Evolutionary conservation across 1,284 basidiomycete species (phyloP).

Genomic region (Amylostereum chailletii): DNA sequence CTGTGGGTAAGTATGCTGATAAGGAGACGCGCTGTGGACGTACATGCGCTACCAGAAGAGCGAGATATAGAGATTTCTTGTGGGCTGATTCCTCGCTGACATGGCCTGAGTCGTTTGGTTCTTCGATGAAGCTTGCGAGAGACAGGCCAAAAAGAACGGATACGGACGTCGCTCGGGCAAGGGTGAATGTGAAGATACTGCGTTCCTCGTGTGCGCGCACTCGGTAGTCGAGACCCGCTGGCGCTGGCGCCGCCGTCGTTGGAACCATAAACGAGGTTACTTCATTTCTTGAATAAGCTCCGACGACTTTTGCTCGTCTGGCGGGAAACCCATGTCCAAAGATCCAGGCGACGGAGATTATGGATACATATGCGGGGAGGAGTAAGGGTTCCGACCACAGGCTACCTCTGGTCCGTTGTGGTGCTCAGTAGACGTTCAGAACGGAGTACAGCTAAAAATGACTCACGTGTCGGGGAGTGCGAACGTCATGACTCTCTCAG

Average conservation of each 20-base stretch:
- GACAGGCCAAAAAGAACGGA: conserved; percentile 13
- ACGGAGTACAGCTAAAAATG: too few species aligned
- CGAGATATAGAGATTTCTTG: conserved; percentile 5
- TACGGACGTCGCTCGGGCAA: conserved; percentile 15
- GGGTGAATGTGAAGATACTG: conserved; percentile 16
- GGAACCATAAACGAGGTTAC: background rate
- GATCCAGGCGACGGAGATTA: conserved; percentile 4
- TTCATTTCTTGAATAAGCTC: background rate
- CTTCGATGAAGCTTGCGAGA: conserved; percentile 11
- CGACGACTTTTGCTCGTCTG: background rate
- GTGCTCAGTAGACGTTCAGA: too few species aligned
- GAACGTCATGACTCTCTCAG: too few species aligned
- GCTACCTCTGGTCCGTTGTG: background rate
- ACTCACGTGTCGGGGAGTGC: too few species aligned
- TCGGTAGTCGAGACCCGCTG: conserved; percentile 6
- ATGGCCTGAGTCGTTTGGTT: conserved; percentile 1
- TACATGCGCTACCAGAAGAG: conserved; percentile 15
- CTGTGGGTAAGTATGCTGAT: background rate
- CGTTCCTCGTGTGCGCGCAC: conserved; percentile 12
- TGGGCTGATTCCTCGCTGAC: conserved; percentile 5
- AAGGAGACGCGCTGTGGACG: conserved; percentile 2
- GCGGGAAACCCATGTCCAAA: background rate
- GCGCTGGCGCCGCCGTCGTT: background rate
- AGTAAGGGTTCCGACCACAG: conserved; percentile 7
- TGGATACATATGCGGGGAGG: conserved; percentile 9